Conservation (phyloP, 176 grass and related monocot genomes). For the Oryza glumipatula region DNA sequence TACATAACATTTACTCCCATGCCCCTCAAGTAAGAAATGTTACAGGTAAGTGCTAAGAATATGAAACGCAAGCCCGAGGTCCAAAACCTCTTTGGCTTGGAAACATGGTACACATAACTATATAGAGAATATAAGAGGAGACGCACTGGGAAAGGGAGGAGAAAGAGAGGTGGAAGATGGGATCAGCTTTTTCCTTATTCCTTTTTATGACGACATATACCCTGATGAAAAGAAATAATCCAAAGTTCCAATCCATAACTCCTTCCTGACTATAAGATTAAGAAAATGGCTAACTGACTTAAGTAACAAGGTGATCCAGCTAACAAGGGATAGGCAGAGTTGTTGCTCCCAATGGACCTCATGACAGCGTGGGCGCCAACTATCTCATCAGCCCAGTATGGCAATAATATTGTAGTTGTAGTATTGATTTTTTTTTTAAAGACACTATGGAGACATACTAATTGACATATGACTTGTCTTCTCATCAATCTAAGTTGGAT, state of each 20-base stretch:
- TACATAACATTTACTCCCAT: not conserved
- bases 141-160: not conserved
- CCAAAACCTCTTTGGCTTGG: not conserved
- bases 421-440: not conserved
- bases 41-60: not conserved
- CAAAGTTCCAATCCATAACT: not conserved
- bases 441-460: not conserved
- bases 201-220: not conserved
- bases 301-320: not conserved
- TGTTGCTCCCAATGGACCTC: not conserved
- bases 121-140: not conserved
- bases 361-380: not conserved
- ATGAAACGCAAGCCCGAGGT: not conserved
- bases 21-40: not conserved
- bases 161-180: not conserved
- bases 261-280: not conserved
- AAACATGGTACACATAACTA: not conserved
- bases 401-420: conserved; percentile 9
- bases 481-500: conserved; percentile 10
- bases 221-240: not conserved
- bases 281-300: not conserved
- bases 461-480: not conserved
- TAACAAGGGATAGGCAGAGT: not conserved
- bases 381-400: not conserved
- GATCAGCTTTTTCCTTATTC: not conserved